Evolutionary conservation across 768 basidiomycete species (phyloP).

Genomic region (Phanerodontia chrysosporium): DNA sequence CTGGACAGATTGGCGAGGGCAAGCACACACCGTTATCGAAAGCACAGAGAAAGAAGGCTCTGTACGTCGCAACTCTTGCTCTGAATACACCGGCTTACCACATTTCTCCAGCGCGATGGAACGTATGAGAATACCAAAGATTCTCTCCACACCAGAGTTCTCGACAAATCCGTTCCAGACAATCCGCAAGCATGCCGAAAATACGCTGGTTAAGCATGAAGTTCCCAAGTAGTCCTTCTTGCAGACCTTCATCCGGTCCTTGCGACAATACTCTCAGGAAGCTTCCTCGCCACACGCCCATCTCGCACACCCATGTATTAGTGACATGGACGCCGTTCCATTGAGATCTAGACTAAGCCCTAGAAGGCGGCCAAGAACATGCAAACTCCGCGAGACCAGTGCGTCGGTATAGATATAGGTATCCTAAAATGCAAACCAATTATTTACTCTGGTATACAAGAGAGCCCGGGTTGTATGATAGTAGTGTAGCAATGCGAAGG

Average conservation of each 20-base stretch:
- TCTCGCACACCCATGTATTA: no score
- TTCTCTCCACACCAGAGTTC: conserved; percentile 63
- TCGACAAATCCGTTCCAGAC: conserved; percentile 69
- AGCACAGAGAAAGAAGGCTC: conserved; percentile 58
- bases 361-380: not conserved
- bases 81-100: conserved; percentile 4
- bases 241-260: no score
- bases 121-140: conserved; percentile 63
- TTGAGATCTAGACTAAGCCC: not conserved
- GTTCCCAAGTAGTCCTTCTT: conserved; percentile 7
- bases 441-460: conserved; percentile 12
- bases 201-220: conserved; percentile 61
- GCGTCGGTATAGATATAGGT: conserved; percentile 1
- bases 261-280: no score
- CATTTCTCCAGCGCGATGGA: conserved; percentile 51
- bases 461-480: not conserved
- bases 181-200: conserved; percentile 75
- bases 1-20: conserved; percentile 65
- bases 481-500: conserved; percentile 5
- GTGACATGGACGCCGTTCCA: not conserved
- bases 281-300: no score
- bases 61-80: conserved; percentile 45
- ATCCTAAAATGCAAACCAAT: conserved; percentile 5
- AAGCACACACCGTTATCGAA: conserved; percentile 53
- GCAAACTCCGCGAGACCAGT: not conserved